These are phyloP conservation scores for Pelargonium myrrhifolium DNA, from an alignment of 441 rosid genomes.

Conservation along the genomic window DNA sequence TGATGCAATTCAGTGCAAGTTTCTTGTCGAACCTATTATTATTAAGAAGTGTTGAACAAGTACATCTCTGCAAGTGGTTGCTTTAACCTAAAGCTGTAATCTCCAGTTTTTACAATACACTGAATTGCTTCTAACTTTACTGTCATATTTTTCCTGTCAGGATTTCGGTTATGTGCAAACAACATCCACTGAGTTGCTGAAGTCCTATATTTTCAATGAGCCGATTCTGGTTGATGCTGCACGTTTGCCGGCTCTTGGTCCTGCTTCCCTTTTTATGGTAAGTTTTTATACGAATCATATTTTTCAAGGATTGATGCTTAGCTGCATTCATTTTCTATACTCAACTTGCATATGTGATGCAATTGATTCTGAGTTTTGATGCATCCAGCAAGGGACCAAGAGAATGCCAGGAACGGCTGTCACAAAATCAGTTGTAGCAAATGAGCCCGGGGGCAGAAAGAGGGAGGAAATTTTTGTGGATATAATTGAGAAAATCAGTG, in stretches of 20 bases:
- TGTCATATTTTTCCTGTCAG: slow-evolving; percentile 25
- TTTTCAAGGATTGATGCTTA: slow-evolving; percentile 4
- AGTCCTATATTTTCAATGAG: slow-evolving; percentile 69
- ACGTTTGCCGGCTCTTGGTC: slow-evolving; percentile 74
- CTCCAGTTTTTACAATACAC: background rate
- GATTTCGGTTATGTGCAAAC: slow-evolving; percentile 92
- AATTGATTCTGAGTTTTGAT: slow-evolving; percentile 21
- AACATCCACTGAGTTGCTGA: slow-evolving; percentile 66
- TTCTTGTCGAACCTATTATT: slow-evolving; percentile 5
- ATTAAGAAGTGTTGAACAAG: background rate
- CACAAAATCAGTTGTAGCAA: slow-evolving; percentile 93
- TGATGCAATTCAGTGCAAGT: background rate
- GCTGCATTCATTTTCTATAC: background rate
- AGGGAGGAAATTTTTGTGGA: slow-evolving; percentile 97
- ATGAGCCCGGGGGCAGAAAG: slow-evolving; percentile 87
- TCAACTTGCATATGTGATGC: slow-evolving; percentile 7
- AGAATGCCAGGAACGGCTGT: slow-evolving; percentile 97
- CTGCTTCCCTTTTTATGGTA: slow-evolving; percentile 90
- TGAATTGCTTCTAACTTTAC: background rate
- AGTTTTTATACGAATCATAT: background rate
- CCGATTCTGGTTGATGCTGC: slow-evolving; percentile 76
- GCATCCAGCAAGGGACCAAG: slow-evolving; percentile 82
- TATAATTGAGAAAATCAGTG: slow-evolving; percentile 92
- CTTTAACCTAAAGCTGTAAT: background rate
- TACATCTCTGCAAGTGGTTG: background rate